Evolutionary conservation across 257 asterid genomes (phyloP).

Genomic region (Jacaranda mimosifolia): DNA sequence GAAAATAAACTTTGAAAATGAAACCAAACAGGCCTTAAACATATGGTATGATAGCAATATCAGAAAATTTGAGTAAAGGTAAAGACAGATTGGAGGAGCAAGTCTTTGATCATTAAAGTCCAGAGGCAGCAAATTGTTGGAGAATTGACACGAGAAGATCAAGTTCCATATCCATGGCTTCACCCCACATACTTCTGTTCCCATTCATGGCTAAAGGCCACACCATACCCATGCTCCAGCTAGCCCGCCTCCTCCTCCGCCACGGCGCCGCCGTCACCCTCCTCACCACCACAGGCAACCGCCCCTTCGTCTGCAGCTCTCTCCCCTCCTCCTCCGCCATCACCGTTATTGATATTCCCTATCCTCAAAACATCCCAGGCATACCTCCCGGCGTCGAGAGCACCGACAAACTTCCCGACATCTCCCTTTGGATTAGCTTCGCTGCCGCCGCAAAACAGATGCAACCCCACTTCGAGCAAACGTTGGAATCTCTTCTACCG

Average conservation of each 20-base stretch:
- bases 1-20: too few species aligned
- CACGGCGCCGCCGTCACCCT: slow-evolving; percentile 50
- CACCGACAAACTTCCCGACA: slow-evolving; percentile 57
- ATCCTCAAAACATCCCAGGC: slow-evolving; percentile 47
- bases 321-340: slow-evolving; percentile 28
- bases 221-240: slow-evolving; percentile 54
- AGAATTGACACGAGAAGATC: too few species aligned
- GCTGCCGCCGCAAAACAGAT: slow-evolving; percentile 44
- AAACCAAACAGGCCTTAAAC: too few species aligned
- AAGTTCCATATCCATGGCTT: slow-evolving; percentile 18
- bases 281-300: slow-evolving; percentile 57
- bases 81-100: too few species aligned
- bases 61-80: too few species aligned
- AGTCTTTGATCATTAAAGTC: too few species aligned
- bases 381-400: slow-evolving; percentile 54
- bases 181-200: slow-evolving; percentile 47
- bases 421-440: slow-evolving; percentile 40
- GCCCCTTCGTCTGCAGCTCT: slow-evolving; percentile 43
- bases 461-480: slow-evolving; percentile 50
- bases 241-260: slow-evolving; percentile 48
- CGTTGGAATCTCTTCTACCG: slow-evolving; percentile 25
- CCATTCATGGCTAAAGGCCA: slow-evolving; percentile 75
- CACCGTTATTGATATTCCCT: slow-evolving; percentile 47
- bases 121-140: too few species aligned
- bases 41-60: too few species aligned